Conservation (phyloP, 2,329 filamentous ascomycete species). For the Fusarium acutatum region DNA sequence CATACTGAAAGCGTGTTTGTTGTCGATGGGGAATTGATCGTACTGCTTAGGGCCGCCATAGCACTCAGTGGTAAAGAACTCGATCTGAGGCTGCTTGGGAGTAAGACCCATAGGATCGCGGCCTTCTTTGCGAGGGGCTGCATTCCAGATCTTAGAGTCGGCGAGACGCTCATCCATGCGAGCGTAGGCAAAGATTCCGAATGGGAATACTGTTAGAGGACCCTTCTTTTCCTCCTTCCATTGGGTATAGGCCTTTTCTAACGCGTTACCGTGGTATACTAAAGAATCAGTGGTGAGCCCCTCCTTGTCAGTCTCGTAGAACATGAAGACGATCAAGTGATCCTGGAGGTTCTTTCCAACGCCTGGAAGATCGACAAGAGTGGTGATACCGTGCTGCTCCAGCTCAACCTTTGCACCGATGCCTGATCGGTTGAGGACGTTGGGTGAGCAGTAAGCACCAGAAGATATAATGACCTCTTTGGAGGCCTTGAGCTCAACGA, state of each 20-base stretch:
- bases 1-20: slow-evolving; percentile 65
- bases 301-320: slow-evolving; percentile 64
- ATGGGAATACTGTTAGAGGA: slow-evolving; percentile 68
- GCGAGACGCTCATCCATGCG: slow-evolving; percentile 68
- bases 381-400: slow-evolving; percentile 52
- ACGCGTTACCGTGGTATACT: slow-evolving; percentile 62
- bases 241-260: slow-evolving; percentile 59
- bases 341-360: slow-evolving; percentile 62
- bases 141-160: slow-evolving; percentile 63
- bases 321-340: slow-evolving; percentile 64
- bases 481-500: slow-evolving; percentile 49
- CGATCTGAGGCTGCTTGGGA: slow-evolving; percentile 64
- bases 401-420: slow-evolving; percentile 57
- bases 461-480: slow-evolving; percentile 53
- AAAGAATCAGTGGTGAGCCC: slow-evolving; percentile 63
- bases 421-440: slow-evolving; percentile 61
- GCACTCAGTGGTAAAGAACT: slow-evolving; percentile 70
- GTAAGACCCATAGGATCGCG: slow-evolving; percentile 71
- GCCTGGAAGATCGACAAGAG: slow-evolving; percentile 54
- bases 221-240: slow-evolving; percentile 68
- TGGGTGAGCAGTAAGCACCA: slow-evolving; percentile 61
- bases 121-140: slow-evolving; percentile 55
- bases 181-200: slow-evolving; percentile 69
- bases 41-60: slow-evolving; percentile 69
- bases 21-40: slow-evolving; percentile 59